Evolutionary conservation across 805 yeast species (phyloP), one percentile per base, ranked within the genome.

Genomic region (Starmera quercuum): DNA sequence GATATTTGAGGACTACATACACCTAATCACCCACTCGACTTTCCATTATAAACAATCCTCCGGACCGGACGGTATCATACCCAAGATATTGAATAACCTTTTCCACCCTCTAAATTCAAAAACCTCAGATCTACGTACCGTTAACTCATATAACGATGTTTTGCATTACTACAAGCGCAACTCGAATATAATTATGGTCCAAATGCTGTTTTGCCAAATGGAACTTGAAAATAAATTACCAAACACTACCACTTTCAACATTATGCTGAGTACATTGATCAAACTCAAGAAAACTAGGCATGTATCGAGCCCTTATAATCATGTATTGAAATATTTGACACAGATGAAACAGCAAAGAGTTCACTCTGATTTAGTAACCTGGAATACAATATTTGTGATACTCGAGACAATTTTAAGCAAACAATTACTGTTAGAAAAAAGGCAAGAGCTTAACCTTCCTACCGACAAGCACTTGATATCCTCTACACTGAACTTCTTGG

Each of bases 151-250:
- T 41, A 67, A 67, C 39, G 57, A 58, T 37, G 44, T 55, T 12
- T 56, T 72, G 2, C 61, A 54, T 32, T 68, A 53, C 44, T 68
- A 58, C 41, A 49, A 60, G 14, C 38, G 42, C 13, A 55, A 53
- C 26, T 51, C 53, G 38, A 72, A 71, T 45, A 50, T 62, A 29
- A 63, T 64, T 1, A 53, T 64, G 3, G 58, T 69, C 39, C 52
- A 63, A 29, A 64, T 61, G 31, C 44, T 63, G 4, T 49, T 66
- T 25, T 51, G 54, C 1, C 68, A 66, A 40, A 64, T 71, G 68
- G 54, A 50, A 26, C 32, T 51, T 3, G 62, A 56, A 36, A 45
- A 50, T 2, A 33, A 55, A 11, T 22, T 29, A 7, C 66, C 66
- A 13, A 58, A 61, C 37, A 51, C 63, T 4, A 51, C 47, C 3